Conservation (phyloP, 371 early-diverging fungal genomes). For the Haplosporangium sp. region DNA sequence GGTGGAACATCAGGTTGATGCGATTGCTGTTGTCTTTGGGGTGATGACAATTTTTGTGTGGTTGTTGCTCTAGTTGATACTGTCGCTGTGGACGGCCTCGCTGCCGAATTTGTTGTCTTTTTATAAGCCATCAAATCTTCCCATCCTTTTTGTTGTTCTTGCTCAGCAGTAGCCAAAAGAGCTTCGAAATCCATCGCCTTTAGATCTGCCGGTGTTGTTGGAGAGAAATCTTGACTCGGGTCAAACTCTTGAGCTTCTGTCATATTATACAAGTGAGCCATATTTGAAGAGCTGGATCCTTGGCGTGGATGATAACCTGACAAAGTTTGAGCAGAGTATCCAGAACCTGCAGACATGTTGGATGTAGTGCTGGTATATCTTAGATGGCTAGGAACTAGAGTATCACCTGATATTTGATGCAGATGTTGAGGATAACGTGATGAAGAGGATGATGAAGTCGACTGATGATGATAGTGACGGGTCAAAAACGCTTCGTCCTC, state of each 20-base stretch:
- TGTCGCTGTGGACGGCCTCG: not conserved
- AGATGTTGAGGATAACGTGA: constrained; percentile 19
- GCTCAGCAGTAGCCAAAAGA: constrained; percentile 34
- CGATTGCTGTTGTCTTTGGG: not conserved
- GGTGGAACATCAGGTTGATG: constrained; percentile 12
- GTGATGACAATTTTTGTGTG: not conserved
- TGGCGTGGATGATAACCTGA: not conserved
- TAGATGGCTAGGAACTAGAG: constrained; percentile 26
- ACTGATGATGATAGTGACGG: constrained; percentile 14
- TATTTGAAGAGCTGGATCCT: not conserved
- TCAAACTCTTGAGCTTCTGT: constrained; percentile 38
- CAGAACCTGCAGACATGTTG: constrained; percentile 31
- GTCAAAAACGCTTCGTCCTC: not conserved
- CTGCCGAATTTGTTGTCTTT: not conserved
- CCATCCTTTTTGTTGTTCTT: constrained; percentile 42
- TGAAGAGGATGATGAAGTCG: constrained; percentile 18
- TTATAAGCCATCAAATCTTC: constrained; percentile 31
- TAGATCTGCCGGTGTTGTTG: constrained; percentile 45
- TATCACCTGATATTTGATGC: constrained; percentile 40
- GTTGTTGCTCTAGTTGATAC: not conserved
- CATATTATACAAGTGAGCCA: not conserved
- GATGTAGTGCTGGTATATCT: constrained; percentile 32
- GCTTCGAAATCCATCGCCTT: constrained; percentile 52
- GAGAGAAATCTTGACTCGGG: constrained; percentile 39
- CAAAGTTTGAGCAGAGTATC: constrained; percentile 29